Percentiles rank a stretch among this genome's conserved stretches.
These are phyloP conservation scores for Striga hermonthica DNA, from an alignment of 305 asterid species.

Conservation along the genomic window DNA sequence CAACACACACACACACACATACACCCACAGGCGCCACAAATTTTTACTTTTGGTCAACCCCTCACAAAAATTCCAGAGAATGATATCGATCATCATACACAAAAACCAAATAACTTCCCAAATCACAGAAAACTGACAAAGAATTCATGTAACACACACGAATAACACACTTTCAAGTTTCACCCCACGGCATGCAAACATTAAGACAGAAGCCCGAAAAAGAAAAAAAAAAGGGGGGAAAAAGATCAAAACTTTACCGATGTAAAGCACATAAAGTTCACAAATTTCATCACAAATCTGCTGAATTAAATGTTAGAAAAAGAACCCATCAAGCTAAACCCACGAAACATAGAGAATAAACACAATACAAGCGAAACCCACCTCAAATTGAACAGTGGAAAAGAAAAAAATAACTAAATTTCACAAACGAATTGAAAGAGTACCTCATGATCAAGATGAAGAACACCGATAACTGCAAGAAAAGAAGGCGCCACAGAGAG, in stretches of 20 bases:
- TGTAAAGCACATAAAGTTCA: slow-evolving; percentile 25
- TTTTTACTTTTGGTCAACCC: slow-evolving; percentile 36
- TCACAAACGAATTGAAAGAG: slow-evolving; percentile 5
- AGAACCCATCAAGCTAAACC: slow-evolving; percentile 28
- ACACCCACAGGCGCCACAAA: slow-evolving; percentile 4
- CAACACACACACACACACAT: slow-evolving; percentile 7
- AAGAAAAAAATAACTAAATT: slow-evolving; percentile 16
- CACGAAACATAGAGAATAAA: slow-evolving; percentile 13
- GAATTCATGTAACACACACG: neutral
- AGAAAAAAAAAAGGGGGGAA: neutral
- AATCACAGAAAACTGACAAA: neutral
- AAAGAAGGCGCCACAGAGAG: slow-evolving; percentile 25
- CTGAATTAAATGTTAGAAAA: slow-evolving; percentile 24
- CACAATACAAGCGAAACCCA: slow-evolving; percentile 25
- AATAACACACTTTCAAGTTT: neutral
- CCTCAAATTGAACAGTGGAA: slow-evolving; percentile 28
- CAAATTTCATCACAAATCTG: slow-evolving; percentile 30
- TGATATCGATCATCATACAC: slow-evolving; percentile 5
- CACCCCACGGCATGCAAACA: slow-evolving; percentile 27
- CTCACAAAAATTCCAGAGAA: slow-evolving; percentile 17
- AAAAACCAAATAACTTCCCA: slow-evolving; percentile 21
- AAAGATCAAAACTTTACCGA: slow-evolving; percentile 41
- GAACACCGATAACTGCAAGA: slow-evolving; percentile 37
- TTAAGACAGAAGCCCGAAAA: slow-evolving; percentile 21
- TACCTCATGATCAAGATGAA: slow-evolving; percentile 45